phyloP scores from a whole-genome alignment of 169 alveolate species.

The Plasmodium ovale region DNA sequence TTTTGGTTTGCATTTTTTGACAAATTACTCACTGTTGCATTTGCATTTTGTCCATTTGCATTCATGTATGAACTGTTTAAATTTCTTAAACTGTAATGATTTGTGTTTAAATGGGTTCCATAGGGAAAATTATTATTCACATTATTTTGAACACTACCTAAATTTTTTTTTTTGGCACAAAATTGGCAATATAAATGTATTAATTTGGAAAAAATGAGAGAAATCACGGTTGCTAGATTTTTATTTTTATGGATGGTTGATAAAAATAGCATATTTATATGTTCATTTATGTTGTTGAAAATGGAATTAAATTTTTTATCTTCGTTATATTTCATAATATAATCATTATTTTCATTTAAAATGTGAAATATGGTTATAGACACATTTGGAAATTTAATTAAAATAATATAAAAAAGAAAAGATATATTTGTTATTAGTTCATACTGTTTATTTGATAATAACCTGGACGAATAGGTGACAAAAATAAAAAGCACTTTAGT shows the following conservation, averaged over 20 bases:
- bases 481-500: constrained; percentile 80
- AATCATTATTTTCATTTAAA: constrained; percentile 77
- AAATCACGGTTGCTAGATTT: constrained; percentile 66
- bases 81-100: constrained; percentile 53
- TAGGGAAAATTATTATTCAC: constrained; percentile 32
- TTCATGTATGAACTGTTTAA: constrained; percentile 62
- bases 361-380: constrained; percentile 76
- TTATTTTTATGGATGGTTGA: constrained; percentile 77
- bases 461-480: constrained; percentile 81
- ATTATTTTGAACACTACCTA: constrained; percentile 43
- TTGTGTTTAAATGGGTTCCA: constrained; percentile 65
- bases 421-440: constrained; percentile 78
- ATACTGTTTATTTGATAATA: constrained; percentile 78
- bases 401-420: constrained; percentile 74
- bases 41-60: constrained; percentile 54
- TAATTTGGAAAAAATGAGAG: constrained; percentile 75
- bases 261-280: constrained; percentile 74
- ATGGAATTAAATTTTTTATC: constrained; percentile 77
- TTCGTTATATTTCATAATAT: constrained; percentile 75
- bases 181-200: constrained; percentile 74
- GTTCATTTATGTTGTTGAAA: constrained; percentile 75
- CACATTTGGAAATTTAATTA: constrained; percentile 76
- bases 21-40: constrained; percentile 29
- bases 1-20: constrained; percentile 44
- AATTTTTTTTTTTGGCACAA: constrained; percentile 65